Conservation (phyloP, 2,329 filamentous ascomycete species). For the Cytospora schulzeri region DNA sequence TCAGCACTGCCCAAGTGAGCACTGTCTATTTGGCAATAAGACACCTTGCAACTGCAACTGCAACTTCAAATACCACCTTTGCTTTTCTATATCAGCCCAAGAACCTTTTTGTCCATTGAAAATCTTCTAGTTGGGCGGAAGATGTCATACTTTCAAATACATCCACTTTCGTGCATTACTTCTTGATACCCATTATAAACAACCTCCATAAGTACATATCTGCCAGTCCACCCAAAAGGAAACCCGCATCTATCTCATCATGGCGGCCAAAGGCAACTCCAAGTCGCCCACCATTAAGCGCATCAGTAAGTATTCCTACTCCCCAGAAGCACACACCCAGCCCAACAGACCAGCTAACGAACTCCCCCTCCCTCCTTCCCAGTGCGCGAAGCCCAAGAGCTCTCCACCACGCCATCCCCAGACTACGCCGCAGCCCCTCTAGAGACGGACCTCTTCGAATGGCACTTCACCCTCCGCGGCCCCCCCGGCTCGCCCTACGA, state of each 20-base stretch:
- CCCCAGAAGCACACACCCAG: constrained; percentile 1
- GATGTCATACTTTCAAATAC: background rate
- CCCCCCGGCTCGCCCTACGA: constrained; percentile 81
- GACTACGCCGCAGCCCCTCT: constrained; percentile 86
- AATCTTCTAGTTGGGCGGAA: background rate
- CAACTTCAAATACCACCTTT: constrained; percentile 7
- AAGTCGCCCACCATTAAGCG: constrained; percentile 84
- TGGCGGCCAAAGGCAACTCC: constrained; percentile 61
- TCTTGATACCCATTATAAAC: constrained; percentile 13
- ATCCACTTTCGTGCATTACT: background rate
- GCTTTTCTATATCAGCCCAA: background rate
- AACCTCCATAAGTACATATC: constrained; percentile 1
- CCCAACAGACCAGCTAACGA: constrained; percentile 29
- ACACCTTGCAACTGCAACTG: constrained; percentile 26
- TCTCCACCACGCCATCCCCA: constrained; percentile 75
- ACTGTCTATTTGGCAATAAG: constrained; percentile 20
- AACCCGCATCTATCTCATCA: constrained; percentile 31
- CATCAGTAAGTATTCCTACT: constrained; percentile 62
- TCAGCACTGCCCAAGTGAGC: background rate
- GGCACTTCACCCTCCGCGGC: constrained; percentile 97
- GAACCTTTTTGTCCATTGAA: background rate
- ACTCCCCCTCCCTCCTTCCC: constrained; percentile 33
- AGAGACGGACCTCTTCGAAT: constrained; percentile 92
- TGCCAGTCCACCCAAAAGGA: background rate
- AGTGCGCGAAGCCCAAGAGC: constrained; percentile 90